These are phyloP conservation scores for Geranomyces michiganensis DNA, from an alignment of 192 early-diverging fungal species.

Conservation along the genomic window DNA sequence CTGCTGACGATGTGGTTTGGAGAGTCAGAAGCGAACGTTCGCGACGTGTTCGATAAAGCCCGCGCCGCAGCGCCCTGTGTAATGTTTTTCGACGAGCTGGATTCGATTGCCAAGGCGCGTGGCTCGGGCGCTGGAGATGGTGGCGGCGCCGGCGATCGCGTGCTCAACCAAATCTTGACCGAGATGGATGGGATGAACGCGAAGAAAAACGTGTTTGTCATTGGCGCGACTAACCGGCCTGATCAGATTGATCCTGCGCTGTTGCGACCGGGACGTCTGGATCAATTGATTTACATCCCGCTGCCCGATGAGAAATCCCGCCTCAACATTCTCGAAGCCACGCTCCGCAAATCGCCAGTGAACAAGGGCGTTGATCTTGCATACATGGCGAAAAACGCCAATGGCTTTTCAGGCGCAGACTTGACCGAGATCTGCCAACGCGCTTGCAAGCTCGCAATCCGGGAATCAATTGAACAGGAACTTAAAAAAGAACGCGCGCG, in stretches of 20 bases:
- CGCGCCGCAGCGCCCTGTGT: slow-evolving; percentile 97
- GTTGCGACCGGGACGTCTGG: slow-evolving; percentile 96
- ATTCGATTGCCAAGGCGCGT: slow-evolving; percentile 96
- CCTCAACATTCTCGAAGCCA: slow-evolving; percentile 77
- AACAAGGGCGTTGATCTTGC: slow-evolving; percentile 74
- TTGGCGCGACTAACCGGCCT: slow-evolving; percentile 98
- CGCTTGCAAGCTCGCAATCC: slow-evolving; percentile 95
- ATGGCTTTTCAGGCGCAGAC: slow-evolving; percentile 98
- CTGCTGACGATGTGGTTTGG: slow-evolving; percentile 99
- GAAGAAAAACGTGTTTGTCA: slow-evolving; percentile 99
- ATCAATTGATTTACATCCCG: slow-evolving; percentile 98
- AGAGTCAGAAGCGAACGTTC: slow-evolving; percentile 98
- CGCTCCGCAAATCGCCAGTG: slow-evolving; percentile 93
- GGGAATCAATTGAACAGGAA: slow-evolving; percentile 92
- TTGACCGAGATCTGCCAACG: slow-evolving; percentile 98
- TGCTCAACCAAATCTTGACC: slow-evolving; percentile 97
- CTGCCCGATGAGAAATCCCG: slow-evolving; percentile 90
- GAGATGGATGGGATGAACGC: slow-evolving; percentile 99
- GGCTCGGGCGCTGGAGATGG: slow-evolving; percentile 79
- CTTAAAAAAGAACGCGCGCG: slow-evolving; percentile 71
- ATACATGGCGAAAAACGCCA: slow-evolving; percentile 85
- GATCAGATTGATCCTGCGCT: slow-evolving; percentile 98
- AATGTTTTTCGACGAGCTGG: slow-evolving; percentile 99
- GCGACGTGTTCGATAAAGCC: slow-evolving; percentile 99
- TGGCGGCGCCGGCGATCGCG: slow-evolving; percentile 95